Evolutionary conservation across 495 filamentous ascomycete genomes (phyloP).

Genomic region (Wilcoxina mikolae): DNA sequence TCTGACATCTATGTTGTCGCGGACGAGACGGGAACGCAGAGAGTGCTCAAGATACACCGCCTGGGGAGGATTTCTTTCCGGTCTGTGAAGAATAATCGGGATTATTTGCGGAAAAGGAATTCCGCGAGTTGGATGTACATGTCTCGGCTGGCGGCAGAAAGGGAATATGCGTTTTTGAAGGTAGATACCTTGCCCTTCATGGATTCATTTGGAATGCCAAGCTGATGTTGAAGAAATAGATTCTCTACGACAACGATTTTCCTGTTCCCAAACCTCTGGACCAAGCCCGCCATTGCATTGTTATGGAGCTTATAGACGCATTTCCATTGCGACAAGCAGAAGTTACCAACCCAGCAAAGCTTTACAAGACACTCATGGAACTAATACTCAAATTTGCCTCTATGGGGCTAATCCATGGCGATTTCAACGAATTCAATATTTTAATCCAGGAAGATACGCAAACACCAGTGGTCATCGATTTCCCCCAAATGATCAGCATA

Average conservation of each 20-base stretch:
- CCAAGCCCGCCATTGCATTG: slow-evolving; percentile 82
- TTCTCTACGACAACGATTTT: slow-evolving; percentile 63
- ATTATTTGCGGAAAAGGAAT: slow-evolving; percentile 74
- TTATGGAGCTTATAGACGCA: slow-evolving; percentile 83
- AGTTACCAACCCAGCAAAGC: slow-evolving; percentile 57
- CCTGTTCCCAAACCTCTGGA: slow-evolving; percentile 73
- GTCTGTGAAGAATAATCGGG: slow-evolving; percentile 83
- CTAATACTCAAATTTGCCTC: slow-evolving; percentile 73
- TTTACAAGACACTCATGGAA: slow-evolving; percentile 81
- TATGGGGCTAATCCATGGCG: slow-evolving; percentile 86
- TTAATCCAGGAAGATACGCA: slow-evolving; percentile 60
- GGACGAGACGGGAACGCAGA: slow-evolving; percentile 38
- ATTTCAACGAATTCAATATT: slow-evolving; percentile 99
- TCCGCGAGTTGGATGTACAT: slow-evolving; percentile 94
- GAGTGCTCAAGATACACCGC: slow-evolving; percentile 26
- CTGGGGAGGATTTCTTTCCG: slow-evolving; percentile 95
- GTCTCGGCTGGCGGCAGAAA: slow-evolving; percentile 75
- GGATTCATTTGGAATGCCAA: not conserved
- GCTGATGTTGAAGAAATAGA: slow-evolving; percentile 3
- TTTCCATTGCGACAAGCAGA: slow-evolving; percentile 71
- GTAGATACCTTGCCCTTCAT: slow-evolving; percentile 30
- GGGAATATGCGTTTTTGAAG: slow-evolving; percentile 87
- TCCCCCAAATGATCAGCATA: slow-evolving; percentile 96
- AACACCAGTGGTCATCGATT: slow-evolving; percentile 78
- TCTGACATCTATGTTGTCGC: slow-evolving; percentile 90